Evolutionary conservation across 1,284 basidiomycete genomes (phyloP).

Genomic region (Peniophora sp.): DNA sequence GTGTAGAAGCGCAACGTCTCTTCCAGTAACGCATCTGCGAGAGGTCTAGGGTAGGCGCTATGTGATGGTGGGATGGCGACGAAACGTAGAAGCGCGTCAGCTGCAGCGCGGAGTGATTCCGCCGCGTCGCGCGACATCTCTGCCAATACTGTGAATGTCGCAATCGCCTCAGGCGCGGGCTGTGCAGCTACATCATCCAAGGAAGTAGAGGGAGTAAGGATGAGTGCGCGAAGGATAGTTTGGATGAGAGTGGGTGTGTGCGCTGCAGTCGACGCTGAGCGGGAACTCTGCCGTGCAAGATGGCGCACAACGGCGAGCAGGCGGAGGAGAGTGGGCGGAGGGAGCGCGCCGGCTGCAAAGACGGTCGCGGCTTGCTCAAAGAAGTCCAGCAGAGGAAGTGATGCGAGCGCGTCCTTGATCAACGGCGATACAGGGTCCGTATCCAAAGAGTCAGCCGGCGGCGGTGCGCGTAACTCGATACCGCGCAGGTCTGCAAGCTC

Average conservation of each 20-base stretch:
- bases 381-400: conserved; percentile 46
- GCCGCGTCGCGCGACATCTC: conserved; percentile 65
- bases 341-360: conserved; percentile 33
- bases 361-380: conserved; percentile 40
- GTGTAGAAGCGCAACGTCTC: conserved; percentile 63
- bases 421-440: conserved; percentile 5
- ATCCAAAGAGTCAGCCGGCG: conserved; percentile 6
- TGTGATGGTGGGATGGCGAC: conserved; percentile 52
- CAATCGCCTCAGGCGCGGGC: conserved; percentile 49
- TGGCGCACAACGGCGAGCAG: conserved; percentile 59
- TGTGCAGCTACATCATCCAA: conserved; percentile 19
- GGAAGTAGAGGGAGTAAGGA: conserved; percentile 42
- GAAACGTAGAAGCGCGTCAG: conserved; percentile 72
- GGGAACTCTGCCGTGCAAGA: conserved; percentile 49
- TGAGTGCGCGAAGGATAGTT: conserved; percentile 45
- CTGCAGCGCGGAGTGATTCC: conserved; percentile 40
- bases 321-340: conserved; percentile 43
- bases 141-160: conserved; percentile 54
- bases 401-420: conserved; percentile 20
- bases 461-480: conserved; percentile 37
- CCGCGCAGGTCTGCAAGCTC: conserved; percentile 32
- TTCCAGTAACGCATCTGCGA: conserved; percentile 43
- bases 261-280: conserved; percentile 46
- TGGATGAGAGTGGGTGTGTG: conserved; percentile 47
- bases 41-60: conserved; percentile 34